Conservation (phyloP, 1,284 basidiomycete species). For the Puccinia novopanici region DNA sequence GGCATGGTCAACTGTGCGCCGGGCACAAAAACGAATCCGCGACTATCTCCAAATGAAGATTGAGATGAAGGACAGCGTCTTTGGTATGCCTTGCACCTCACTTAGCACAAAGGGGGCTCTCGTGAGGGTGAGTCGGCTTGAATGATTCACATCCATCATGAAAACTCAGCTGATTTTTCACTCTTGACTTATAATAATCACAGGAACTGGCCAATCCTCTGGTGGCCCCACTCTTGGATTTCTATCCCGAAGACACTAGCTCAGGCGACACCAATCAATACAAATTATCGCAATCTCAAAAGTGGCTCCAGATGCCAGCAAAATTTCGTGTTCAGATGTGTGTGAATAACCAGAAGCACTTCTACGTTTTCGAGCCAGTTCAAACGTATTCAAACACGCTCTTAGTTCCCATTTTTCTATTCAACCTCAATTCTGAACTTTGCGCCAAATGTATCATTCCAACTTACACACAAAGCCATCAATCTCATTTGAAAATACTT, state of each 20-base stretch:
- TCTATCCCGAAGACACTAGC: not conserved
- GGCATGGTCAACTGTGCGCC: not conserved
- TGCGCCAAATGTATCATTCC: not conserved
- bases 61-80: not conserved
- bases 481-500: not conserved
- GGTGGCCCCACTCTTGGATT: not conserved
- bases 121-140: not conserved
- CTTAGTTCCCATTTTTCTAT: not conserved
- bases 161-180: no score
- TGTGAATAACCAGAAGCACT: not conserved
- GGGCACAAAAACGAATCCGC: not conserved
- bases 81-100: not conserved
- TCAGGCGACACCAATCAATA: not conserved
- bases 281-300: not conserved
- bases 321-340: not conserved
- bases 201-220: not conserved
- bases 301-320: not conserved
- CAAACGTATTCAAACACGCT: not conserved
- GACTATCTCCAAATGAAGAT: not conserved
- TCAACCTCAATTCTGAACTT: not conserved
- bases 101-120: not conserved
- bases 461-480: not conserved
- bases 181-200: not conserved
- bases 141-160: no score
- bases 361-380: conserved; percentile 4